Percentiles rank a stretch among this genome's conserved stretches.
Evolutionary conservation across 2,329 filamentous ascomycete genomes (phyloP).

Genomic region (Fusarium piperis): DNA sequence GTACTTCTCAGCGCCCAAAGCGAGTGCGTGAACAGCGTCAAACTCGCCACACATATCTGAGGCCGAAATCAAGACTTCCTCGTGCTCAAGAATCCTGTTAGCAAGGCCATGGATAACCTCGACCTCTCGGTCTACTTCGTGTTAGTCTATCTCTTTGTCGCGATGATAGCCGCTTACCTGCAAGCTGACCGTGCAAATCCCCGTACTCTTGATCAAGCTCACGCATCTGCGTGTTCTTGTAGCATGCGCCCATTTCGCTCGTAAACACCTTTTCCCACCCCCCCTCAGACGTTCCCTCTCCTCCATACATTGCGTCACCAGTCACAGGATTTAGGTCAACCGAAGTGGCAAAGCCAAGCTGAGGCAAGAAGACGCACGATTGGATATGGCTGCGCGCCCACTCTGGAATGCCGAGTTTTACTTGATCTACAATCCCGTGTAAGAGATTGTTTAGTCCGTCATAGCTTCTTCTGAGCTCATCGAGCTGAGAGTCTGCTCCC

Average conservation of each 20-base stretch:
- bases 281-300: conserved; percentile 63
- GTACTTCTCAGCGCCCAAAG: conserved; percentile 79
- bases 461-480: conserved; percentile 80
- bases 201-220: conserved; percentile 85
- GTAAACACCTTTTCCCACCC: conserved; percentile 83
- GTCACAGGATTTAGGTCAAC: conserved; percentile 65
- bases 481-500: conserved; percentile 78
- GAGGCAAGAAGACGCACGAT: conserved; percentile 90
- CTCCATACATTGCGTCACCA: conserved; percentile 69
- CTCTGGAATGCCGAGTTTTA: conserved; percentile 71
- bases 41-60: conserved; percentile 88
- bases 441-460: conserved; percentile 81
- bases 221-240: conserved; percentile 84
- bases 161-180: conserved; percentile 62
- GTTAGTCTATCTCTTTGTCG: conserved; percentile 29
- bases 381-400: conserved; percentile 63
- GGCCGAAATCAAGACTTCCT: conserved; percentile 71
- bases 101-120: conserved; percentile 85
- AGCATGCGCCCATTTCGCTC: conserved; percentile 78
- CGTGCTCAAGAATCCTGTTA: conserved; percentile 73
- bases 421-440: conserved; percentile 70
- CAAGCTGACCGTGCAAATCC: conserved; percentile 85
- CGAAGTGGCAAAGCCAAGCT: conserved; percentile 88
- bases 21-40: conserved; percentile 84
- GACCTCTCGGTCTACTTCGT: conserved; percentile 78